phyloP scores from a whole-genome alignment of 352 stramenopile species.

The Proteromonas lacertae region DNA sequence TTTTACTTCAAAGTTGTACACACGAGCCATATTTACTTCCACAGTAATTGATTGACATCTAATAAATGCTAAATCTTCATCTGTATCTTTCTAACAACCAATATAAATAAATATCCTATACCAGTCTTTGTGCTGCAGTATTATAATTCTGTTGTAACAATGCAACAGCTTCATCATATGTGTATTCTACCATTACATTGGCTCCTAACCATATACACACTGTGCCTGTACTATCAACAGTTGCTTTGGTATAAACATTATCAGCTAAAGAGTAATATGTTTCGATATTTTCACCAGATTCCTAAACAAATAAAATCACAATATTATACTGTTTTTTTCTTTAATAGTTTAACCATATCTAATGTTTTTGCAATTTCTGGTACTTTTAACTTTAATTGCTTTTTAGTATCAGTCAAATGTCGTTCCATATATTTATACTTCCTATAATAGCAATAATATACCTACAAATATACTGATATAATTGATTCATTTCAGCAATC shows the following conservation, averaged over 20 bases:
- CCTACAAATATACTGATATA: too few relatives aligned
- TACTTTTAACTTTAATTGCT: conserved; percentile 10
- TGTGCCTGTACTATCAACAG: conserved; percentile 2
- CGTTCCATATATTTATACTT: conserved; percentile 14
- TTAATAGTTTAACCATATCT: conserved; percentile 8
- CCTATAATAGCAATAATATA: conserved; percentile 11
- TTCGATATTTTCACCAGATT: conserved; percentile 2
- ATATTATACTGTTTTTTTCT: conserved; percentile 8
- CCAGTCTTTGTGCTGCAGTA: too few relatives aligned
- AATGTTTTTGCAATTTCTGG: conserved; percentile 12
- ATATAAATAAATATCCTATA: too few relatives aligned
- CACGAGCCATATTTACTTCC: conserved; percentile 12
- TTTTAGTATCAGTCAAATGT: conserved; percentile 6
- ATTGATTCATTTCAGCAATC: too few relatives aligned
- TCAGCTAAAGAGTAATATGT: conserved; percentile 4
- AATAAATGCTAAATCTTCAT: conserved; percentile 11
- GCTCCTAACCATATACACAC: conserved; percentile 1
- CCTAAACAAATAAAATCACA: too few relatives aligned
- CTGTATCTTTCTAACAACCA: too few relatives aligned
- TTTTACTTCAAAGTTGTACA: conserved; percentile 12
- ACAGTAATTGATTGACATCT: conserved; percentile 11
- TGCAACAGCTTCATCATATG: conserved; percentile 8
- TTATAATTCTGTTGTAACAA: conserved; percentile 7
- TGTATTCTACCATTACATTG: conserved; percentile 11
- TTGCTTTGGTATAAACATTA: conserved; percentile 10